Evolutionary conservation across 2,329 filamentous ascomycete genomes (phyloP), one percentile per base, ranked within the genome.

Genomic region (Fusarium mangiferae): DNA sequence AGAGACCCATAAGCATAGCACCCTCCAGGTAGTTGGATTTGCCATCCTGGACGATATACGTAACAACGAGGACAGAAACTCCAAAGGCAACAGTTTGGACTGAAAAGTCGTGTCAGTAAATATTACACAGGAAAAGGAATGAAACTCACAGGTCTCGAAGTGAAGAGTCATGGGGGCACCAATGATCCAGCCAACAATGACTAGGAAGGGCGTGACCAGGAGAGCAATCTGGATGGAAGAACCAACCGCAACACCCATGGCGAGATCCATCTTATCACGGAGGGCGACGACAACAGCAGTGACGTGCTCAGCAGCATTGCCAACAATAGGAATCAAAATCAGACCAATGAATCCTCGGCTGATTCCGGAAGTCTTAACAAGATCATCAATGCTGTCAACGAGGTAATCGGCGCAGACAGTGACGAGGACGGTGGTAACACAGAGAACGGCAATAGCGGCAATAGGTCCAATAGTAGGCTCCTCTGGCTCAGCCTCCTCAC

Each of bases 1-100:
- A 91, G 22, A 91, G 83, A 56, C 83, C 83, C 64, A 85, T 78
- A 52, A 85, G 78, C 90, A 96, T 93, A 54, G 92, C 92, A 49
- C 93, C 93, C 81, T 96, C 93, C 28, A 96, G 88, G 76, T 96
- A 96, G 82, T 96, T 96, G 20, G 91, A 94, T 82, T 93, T 94
- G 78, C 94, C 94, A 78, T 96, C 94, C 79, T 94, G 91, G 48
- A 95, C 92, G 6, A 89, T 93, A 82, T 90, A 95, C 64, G 90
- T 93, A 39, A 94, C 92, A 38, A 95, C 92, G 46, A 95, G 83
- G 5, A 93, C 92, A 15, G 91, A 93, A 60, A 95, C 86, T 64
- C 92, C 93, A 81, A 95, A 95, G 2, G 92, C 90, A 45, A 95
- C 91, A 0, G 93, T 94, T 84, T 94, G 91, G 77, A 95, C 87